Evolutionary conservation across 108 stramenopile genomes (phyloP).

Genomic region (Pelagomonas calceolata): DNA sequence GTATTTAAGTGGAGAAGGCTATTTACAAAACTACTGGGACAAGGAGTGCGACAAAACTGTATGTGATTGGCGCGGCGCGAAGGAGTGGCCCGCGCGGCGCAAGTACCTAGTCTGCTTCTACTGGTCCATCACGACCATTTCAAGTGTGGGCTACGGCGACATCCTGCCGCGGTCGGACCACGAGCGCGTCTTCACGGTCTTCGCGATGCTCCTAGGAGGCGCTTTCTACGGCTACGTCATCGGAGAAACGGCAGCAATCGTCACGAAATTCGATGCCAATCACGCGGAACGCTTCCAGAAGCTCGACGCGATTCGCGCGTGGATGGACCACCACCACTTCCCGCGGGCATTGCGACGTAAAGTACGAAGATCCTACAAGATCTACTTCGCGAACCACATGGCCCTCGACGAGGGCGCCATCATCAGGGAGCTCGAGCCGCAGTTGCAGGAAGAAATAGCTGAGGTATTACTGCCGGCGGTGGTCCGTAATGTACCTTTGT

Average conservation of each 20-base stretch:
- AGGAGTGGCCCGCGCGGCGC: not conserved
- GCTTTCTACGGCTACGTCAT: not conserved
- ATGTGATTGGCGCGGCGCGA: too few relatives aligned
- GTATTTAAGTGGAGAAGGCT: not conserved
- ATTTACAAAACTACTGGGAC: not conserved
- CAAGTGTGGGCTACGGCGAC: not conserved
- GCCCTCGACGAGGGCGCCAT: not conserved
- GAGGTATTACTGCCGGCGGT: not conserved
- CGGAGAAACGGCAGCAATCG: not conserved
- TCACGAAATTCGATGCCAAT: not conserved
- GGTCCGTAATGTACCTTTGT: not conserved
- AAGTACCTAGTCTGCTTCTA: not conserved
- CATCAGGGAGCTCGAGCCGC: not conserved
- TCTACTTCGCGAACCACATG: not conserved
- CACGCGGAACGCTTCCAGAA: not conserved
- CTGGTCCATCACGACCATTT: not conserved
- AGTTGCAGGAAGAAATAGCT: not conserved
- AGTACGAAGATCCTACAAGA: not conserved
- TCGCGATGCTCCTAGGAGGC: not conserved
- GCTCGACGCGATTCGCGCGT: not conserved
- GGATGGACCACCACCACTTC: not conserved
- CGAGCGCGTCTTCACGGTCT: not conserved
- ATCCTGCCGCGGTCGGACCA: not conserved
- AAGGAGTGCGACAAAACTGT: too few relatives aligned
- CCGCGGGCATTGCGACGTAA: not conserved